Base-by-base conservation (phyloP, 192 early-diverging fungal genomes). In the Spizellomyces punctatus region DNA sequence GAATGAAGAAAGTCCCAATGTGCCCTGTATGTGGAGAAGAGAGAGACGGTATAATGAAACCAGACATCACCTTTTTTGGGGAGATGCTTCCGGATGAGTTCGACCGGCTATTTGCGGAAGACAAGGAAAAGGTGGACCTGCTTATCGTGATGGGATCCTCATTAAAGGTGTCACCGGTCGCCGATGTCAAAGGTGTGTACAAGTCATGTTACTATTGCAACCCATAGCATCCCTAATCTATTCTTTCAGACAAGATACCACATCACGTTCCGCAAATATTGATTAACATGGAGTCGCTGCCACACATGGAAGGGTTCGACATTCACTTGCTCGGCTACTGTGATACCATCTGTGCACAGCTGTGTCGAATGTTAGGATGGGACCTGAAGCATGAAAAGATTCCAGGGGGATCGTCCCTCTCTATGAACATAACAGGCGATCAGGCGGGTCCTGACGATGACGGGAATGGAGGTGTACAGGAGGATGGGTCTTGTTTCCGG, bases 31-130 rank as follows among this genome's bases (percentile, higher is more conserved):
- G 94, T 81, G 63, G 77, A 46, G 63, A 68, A 41, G 82, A 87
- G 5, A 69, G 78, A 5, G 82, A 89, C 19, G 85, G 76, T 6
- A 50, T 84, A 17, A 93, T 98, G 87, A 98, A 99, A 71, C 97
- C 97, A 0, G 95, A 95, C 66, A 99, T 99, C 66, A 90, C 93
- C 16, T 99, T 99, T 75, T 99, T 99, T 82, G 95, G 95, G 27
- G 98, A 99, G 69, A 90, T 92, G 76, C 82, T 98, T 14, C 92
- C 95, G 0, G 81, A 84, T 17, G 86, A 85, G 45, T 97, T 98
- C 71, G 90, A 97, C 69, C 77, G 87, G 14, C 72, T 76, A 6
- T 85, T 96, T 48, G 82, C 87, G 0, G 68, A 72, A 10, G 98
- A 99, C 79, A 78, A 84, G 12, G 83, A 89, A 17, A 78, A 91